These are phyloP conservation scores for Carpinus fangiana DNA, from an alignment of 306 rosid genomes.

Conservation along the genomic window DNA sequence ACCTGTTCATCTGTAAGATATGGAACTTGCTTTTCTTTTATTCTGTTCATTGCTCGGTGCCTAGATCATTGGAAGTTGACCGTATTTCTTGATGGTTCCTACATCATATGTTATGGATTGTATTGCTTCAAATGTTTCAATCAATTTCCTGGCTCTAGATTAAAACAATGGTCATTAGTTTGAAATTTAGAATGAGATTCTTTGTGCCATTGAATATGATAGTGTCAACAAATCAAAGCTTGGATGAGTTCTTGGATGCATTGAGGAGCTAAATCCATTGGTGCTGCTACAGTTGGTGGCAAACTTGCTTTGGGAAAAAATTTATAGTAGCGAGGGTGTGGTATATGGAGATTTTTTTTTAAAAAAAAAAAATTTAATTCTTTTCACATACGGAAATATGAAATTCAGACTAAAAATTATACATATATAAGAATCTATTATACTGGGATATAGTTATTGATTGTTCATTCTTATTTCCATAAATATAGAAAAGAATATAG, in stretches of 20 bases:
- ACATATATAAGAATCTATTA: too few relatives aligned
- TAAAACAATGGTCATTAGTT: not conserved
- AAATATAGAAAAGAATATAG: too few relatives aligned
- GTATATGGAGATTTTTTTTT: too few relatives aligned
- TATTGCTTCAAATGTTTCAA: not conserved
- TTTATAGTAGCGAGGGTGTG: too few relatives aligned
- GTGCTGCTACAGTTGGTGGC: too few relatives aligned
- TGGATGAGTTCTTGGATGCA: not conserved
- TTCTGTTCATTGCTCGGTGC: constrained; percentile 9
- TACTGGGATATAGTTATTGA: too few relatives aligned
- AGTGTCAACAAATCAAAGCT: not conserved
- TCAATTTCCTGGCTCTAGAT: not conserved
- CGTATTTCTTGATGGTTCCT: not conserved
- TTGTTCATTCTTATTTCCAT: too few relatives aligned
- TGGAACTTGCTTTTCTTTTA: not conserved
- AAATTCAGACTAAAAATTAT: too few relatives aligned
- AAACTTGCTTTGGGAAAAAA: too few relatives aligned
- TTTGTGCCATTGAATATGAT: not conserved
- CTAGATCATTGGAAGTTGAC: not conserved
- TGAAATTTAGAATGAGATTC: not conserved
- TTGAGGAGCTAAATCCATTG: not conserved
- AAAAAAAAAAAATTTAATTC: too few relatives aligned
- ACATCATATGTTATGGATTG: not conserved
- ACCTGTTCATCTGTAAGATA: not conserved
- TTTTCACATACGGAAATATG: too few relatives aligned